Evolutionary conservation across 108 stramenopile genomes (phyloP).

Genomic region (Cyclotella baltica): DNA sequence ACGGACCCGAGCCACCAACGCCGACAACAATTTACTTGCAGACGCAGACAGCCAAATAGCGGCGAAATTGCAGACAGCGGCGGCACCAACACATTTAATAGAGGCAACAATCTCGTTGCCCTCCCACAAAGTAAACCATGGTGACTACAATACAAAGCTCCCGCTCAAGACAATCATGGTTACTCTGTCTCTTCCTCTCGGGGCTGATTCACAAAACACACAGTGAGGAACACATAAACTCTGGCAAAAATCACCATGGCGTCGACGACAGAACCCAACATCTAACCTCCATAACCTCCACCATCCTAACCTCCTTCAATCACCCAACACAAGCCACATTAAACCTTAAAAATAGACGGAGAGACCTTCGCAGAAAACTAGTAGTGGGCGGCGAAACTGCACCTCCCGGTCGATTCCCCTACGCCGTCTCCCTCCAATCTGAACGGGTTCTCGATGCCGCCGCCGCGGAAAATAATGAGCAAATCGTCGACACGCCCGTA

Average conservation of each 20-base stretch:
- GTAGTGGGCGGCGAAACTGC: conserved; percentile 67
- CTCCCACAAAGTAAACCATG: neutral
- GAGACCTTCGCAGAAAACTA: neutral
- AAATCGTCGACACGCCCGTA: conserved; percentile 20
- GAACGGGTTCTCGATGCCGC: conserved; percentile 23
- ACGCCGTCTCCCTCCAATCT: conserved; percentile 53
- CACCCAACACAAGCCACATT: neutral
- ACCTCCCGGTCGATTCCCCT: conserved; percentile 61
- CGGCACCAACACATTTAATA: too few relatives aligned
- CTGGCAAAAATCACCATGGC: neutral
- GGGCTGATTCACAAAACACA: neutral
- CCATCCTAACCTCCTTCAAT: neutral
- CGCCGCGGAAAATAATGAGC: neutral
- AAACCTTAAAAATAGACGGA: neutral
- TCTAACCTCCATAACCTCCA: neutral
- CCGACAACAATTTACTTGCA: too few relatives aligned
- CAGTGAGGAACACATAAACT: neutral
- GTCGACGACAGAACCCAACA: neutral
- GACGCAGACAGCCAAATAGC: too few relatives aligned
- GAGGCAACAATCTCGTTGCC: too few relatives aligned
- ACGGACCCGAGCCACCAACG: too few relatives aligned
- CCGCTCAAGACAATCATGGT: neutral
- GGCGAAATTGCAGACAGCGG: too few relatives aligned
- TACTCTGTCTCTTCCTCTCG: neutral
- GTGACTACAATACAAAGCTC: neutral